These are phyloP conservation scores for Lecanicillium sp. DNA, from an alignment of 2,329 filamentous ascomycete species.

Conservation along the genomic window DNA sequence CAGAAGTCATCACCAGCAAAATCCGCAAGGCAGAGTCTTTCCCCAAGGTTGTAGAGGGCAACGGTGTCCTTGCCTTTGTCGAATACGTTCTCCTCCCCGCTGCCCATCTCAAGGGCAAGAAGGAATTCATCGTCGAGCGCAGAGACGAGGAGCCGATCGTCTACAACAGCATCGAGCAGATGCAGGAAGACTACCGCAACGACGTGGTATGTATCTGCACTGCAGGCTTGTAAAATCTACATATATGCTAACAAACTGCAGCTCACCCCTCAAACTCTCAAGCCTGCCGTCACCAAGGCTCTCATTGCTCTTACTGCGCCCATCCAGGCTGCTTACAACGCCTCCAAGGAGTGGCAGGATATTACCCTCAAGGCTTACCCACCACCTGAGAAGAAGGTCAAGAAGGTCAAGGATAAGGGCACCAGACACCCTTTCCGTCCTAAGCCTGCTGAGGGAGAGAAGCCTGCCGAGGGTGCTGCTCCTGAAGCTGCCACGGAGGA, in stretches of 20 bases:
- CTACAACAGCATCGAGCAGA: conserved; percentile 66
- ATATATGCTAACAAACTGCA: conserved; percentile 7
- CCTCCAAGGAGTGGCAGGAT: conserved; percentile 67
- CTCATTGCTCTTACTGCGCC: conserved; percentile 68
- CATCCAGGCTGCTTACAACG: conserved; percentile 66
- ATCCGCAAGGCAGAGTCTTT: conserved; percentile 75
- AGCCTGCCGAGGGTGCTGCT: background rate
- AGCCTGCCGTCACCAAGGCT: conserved; percentile 70
- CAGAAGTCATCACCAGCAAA: conserved; percentile 72
- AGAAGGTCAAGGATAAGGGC: conserved; percentile 72
- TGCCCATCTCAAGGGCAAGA: conserved; percentile 50
- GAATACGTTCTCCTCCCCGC: conserved; percentile 82
- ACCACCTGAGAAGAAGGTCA: conserved; percentile 58
- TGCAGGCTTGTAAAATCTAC: accelerated
- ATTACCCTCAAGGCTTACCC: conserved; percentile 72
- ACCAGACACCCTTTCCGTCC: conserved; percentile 47
- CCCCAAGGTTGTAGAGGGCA: conserved; percentile 70
- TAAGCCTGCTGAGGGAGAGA: conserved; percentile 4
- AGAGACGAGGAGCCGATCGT: conserved; percentile 66
- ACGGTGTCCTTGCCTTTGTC: conserved; percentile 79
- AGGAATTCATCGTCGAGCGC: conserved; percentile 61
- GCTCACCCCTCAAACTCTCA: conserved; percentile 78
- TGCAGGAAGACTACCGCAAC: conserved; percentile 71
- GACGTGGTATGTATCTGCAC: conserved; percentile 55
- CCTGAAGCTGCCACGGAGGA: background rate